phyloP scores from a whole-genome alignment of 108 stramenopile species.

The Nitzschia inconspicua region DNA sequence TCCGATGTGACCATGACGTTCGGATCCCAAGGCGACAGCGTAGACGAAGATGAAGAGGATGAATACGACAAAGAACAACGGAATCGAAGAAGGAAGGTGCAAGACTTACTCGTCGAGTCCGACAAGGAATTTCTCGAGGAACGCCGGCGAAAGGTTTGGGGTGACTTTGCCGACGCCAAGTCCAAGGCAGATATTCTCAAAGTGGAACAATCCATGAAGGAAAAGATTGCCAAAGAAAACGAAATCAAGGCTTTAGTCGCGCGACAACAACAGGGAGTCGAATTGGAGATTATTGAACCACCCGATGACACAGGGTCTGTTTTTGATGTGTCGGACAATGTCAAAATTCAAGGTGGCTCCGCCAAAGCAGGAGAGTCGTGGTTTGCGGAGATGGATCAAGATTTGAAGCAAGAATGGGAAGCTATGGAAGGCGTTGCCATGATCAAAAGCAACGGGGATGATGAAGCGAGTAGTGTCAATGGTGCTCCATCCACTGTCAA shows the following conservation, averaged over 20 bases:
- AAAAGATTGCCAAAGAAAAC: conserved; percentile 49
- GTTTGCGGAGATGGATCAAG: conserved; percentile 66
- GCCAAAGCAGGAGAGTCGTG: conserved; percentile 31
- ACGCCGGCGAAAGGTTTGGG: conserved; percentile 51
- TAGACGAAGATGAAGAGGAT: conserved; percentile 11
- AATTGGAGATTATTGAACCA: conserved; percentile 57
- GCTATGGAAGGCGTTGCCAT: conserved; percentile 21
- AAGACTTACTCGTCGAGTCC: conserved; percentile 49
- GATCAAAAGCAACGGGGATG: conserved; percentile 5
- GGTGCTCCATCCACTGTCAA: conserved; percentile 14
- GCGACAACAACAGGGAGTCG: conserved; percentile 38
- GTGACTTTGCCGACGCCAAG: conserved; percentile 63
- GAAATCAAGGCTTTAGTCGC: conserved; percentile 48
- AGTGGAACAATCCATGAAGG: conserved; percentile 37
- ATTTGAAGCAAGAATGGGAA: conserved; percentile 51
- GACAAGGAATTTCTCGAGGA: conserved; percentile 63
- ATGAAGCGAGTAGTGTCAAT: conserved; percentile 8
- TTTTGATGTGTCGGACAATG: conserved; percentile 19
- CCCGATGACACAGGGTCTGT: conserved; percentile 6
- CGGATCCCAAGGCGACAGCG: conserved; percentile 9
- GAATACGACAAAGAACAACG: conserved; percentile 7
- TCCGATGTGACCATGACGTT: conserved; percentile 11
- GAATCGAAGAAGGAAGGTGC: conserved; percentile 15
- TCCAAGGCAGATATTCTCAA: conserved; percentile 50
- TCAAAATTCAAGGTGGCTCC: conserved; percentile 26